phyloP scores from a whole-genome alignment of 805 yeast genomes.

The Metschnikowia lachancei region DNA sequence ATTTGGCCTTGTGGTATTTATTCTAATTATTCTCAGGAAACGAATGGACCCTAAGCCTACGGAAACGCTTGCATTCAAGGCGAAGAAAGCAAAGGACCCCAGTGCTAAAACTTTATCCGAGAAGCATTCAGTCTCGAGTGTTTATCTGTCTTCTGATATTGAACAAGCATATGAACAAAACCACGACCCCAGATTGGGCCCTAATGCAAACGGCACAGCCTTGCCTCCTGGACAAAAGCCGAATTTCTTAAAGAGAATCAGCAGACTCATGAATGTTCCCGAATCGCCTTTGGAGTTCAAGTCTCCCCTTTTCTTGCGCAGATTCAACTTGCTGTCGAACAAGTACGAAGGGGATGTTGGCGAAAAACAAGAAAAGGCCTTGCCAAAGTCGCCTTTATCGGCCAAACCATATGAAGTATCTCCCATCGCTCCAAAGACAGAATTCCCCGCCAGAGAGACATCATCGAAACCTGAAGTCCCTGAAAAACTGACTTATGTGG shows the following conservation, averaged over 20 bases:
- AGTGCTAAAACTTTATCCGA: neutral
- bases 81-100: neutral
- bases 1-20: slow-evolving; percentile 20
- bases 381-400: slow-evolving; percentile 24
- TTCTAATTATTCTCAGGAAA: slow-evolving; percentile 12
- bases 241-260: slow-evolving; percentile 13
- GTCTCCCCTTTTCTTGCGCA: slow-evolving; percentile 34
- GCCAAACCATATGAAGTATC: slow-evolving; percentile 4
- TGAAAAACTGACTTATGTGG: slow-evolving; percentile 18
- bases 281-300: slow-evolving; percentile 22
- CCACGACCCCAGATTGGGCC: neutral
- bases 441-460: neutral
- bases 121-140: slow-evolving; percentile 5
- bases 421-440: neutral
- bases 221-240: slow-evolving; percentile 2
- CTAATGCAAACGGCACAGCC: neutral
- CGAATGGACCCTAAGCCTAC: slow-evolving; percentile 11
- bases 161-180: slow-evolving; percentile 4
- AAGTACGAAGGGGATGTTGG: slow-evolving; percentile 13
- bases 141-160: slow-evolving; percentile 8
- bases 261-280: slow-evolving; percentile 25
- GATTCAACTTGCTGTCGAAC: slow-evolving; percentile 28
- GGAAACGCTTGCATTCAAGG: slow-evolving; percentile 10
- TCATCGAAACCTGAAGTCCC: neutral
- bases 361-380: slow-evolving; percentile 4